Base-by-base conservation (phyloP, 768 basidiomycete genomes). In the Melanogaster broomeanus region DNA sequence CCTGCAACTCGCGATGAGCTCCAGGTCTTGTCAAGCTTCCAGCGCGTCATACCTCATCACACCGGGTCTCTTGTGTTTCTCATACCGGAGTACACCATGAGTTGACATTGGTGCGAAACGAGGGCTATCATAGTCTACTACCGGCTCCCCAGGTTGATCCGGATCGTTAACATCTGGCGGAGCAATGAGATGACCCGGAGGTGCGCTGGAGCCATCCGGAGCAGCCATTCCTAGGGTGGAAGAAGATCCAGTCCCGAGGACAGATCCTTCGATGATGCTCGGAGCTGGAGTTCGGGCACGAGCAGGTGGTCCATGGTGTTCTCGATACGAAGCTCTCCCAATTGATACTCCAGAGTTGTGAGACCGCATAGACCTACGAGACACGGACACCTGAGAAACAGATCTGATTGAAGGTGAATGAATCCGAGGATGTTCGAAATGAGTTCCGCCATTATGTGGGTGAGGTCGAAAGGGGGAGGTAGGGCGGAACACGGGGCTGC, bases 241-340 rank as follows among this genome's bases (percentile, higher is more conserved):
- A 28, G 38, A 45, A 42, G 46, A 28, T 6, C 24, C 27, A 34
- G 30, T 42, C 18, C 7, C 16, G 3, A 27, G 7, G 6, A 16
- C n/a, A 2, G 15, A 15, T 12, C 19, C 19, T 41, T 25, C 41
- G 13, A 38, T 12, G 21, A 35, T 5, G 21, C 40, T 37, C 6
- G 21, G 22, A 7, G 18, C 41, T n/a, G 63, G 56, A 0, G 47
- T 52, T 28, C 55, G 58, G 38, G 22, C 28, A n/a, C 46, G 54
- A 27, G 60, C 50, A 27, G 49, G 28, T 13, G 55, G 48, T 8
- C 60, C 66, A 22, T 3, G 57, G 33, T 66, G 49, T 6, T 35
- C 52, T 42, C 60, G 62, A 43, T 62, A 62, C 15, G 64, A 62
- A 1, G 53, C 43, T 27, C 62, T 61, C 13, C 61, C 66, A 18